Base-by-base conservation (phyloP, 257 asterid genomes). In the Craterostigma plantagineum region DNA sequence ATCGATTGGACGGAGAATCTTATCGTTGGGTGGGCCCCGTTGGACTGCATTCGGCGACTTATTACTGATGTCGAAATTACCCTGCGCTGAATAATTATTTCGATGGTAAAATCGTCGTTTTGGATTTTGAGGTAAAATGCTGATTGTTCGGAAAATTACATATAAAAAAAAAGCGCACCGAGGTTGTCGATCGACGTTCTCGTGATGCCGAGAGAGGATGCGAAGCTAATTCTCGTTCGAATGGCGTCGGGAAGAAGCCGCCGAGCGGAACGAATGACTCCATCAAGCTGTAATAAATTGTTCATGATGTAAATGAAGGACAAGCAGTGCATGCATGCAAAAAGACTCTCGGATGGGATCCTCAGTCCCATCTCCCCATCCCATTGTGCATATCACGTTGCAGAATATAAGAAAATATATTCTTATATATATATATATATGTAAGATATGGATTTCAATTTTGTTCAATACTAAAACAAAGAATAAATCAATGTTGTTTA, bases 241-340 rank as follows among this genome's bases (percentile, higher is more conserved):
- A 56, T 51, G 85, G 77, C 44, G 67, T 48, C 16, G 95, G 67
- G 72, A 87, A 87, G 70, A 87, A 72, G 38, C 98, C 98, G 38
- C 95, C 95, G 66, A 82, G 51, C 9, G 98, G 98, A 57, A 87
- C 93, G 65, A 87, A 87, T 42, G 93, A 82, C 60, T 76, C 98
- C 93, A 82, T 82, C 79, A 87, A 82, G 61, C 98, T 82, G 61
- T 38, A 49, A 51, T 52, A 54, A 9, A 38, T 39, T 3, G 12
- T n/a, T 30, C 11, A 40, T 43, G 50, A 16, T 52, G 33, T 55
- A 43, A 2, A 36, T 36, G 14, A 36, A 12, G 8, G 14, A 10
- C 40, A 36, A 12, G 14, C 40, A 10, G 12, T 36, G 40, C 11
- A 10, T 36, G 14, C 30, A 42, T 37, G 15, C 27, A 45, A 43